These are phyloP conservation scores for Calonectria pseudoreteaudii DNA, from an alignment of 2,329 filamentous ascomycete species.

Conservation along the genomic window DNA sequence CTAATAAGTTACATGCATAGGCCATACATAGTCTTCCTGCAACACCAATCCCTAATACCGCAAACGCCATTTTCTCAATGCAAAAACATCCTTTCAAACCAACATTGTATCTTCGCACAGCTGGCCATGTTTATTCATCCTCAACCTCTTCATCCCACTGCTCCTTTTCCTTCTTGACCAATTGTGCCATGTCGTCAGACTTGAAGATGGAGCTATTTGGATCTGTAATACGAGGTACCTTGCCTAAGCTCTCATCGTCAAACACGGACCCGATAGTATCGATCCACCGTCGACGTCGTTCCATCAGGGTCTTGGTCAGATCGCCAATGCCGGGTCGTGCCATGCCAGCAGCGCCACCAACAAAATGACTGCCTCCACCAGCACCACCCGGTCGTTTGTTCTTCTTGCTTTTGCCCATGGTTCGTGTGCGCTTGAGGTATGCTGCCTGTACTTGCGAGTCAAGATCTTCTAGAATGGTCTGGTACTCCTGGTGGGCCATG, in stretches of 20 bases:
- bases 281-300: constrained; percentile 88
- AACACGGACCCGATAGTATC: constrained; percentile 93
- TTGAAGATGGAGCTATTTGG: constrained; percentile 79
- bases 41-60: constrained; percentile 26
- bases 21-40: constrained; percentile 5
- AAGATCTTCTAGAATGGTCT: constrained; percentile 95
- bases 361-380: constrained; percentile 75
- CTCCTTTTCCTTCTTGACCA: constrained; percentile 82
- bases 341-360: constrained; percentile 71
- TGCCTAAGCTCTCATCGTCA: constrained; percentile 80
- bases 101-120: neutral
- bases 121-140: constrained; percentile 60
- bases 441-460: constrained; percentile 95
- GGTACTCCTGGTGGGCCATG: constrained; percentile 97
- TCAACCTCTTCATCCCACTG: constrained; percentile 85
- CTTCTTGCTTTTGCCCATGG: constrained; percentile 94
- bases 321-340: constrained; percentile 89
- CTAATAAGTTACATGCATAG: neutral
- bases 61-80: constrained; percentile 32
- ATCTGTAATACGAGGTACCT: constrained; percentile 76
- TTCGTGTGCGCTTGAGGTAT: constrained; percentile 94
- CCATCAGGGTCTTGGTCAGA: constrained; percentile 91
- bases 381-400: constrained; percentile 83
- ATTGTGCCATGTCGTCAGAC: constrained; percentile 75
- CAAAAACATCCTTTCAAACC: neutral